Percentiles rank a stretch among this genome's conserved stretches.
These are phyloP conservation scores for Podaxis sp. DNA, from an alignment of 768 basidiomycete genomes.

Conservation along the genomic window DNA sequence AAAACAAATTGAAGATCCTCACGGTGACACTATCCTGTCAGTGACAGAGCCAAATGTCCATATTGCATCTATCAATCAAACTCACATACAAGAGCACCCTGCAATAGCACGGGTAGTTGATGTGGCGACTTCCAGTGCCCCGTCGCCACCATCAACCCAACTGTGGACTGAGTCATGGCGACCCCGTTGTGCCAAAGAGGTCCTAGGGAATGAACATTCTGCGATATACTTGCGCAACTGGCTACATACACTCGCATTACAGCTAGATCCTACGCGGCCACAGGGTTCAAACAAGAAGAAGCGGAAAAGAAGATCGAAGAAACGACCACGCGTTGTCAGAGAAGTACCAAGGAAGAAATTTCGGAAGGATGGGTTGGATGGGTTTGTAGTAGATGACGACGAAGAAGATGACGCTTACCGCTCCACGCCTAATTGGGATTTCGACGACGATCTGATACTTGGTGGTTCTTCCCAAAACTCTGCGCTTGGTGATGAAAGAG, in stretches of 20 bases:
- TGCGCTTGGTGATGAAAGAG: background rate
- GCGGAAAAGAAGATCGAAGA: slow-evolving; percentile 28
- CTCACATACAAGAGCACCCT: slow-evolving; percentile 34
- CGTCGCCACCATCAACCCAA: slow-evolving; percentile 30
- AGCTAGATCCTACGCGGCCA: slow-evolving; percentile 27
- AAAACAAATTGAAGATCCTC: background rate
- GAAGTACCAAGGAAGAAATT: slow-evolving; percentile 51
- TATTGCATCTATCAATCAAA: slow-evolving; percentile 1
- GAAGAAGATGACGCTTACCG: slow-evolving; percentile 29
- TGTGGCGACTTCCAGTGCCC: slow-evolving; percentile 14
- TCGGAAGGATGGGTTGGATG: slow-evolving; percentile 46
- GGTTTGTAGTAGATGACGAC: slow-evolving; percentile 39
- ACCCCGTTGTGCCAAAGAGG: slow-evolving; percentile 66
- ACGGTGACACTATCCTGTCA: background rate
- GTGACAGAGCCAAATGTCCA: background rate
- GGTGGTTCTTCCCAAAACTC: slow-evolving; percentile 12
- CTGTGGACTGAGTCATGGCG: slow-evolving; percentile 76
- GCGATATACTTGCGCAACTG: slow-evolving; percentile 75
- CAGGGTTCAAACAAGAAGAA: slow-evolving; percentile 12
- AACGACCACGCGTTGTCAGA: slow-evolving; percentile 58
- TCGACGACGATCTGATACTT: slow-evolving; percentile 15
- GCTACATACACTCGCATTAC: slow-evolving; percentile 67
- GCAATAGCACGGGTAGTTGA: slow-evolving; percentile 40
- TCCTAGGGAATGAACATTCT: slow-evolving; percentile 72
- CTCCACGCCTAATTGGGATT: slow-evolving; percentile 8